Evolutionary conservation across 805 yeast genomes (phyloP), one percentile per base, ranked within the genome.

Genomic region (Barnettozyma wickerhamii): DNA sequence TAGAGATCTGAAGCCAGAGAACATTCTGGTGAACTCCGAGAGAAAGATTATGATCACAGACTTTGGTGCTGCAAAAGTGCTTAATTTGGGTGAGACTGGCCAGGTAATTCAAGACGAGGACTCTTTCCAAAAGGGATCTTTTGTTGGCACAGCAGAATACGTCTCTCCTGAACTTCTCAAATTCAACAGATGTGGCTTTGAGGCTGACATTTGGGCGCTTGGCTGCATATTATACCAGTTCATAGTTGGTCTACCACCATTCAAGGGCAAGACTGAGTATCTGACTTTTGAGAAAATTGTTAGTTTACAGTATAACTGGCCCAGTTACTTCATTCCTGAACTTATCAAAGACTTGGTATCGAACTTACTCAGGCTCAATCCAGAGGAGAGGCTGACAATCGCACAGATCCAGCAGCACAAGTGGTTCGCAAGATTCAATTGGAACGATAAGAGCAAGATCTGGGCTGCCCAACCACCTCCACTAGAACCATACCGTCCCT

Each of bases 201-300:
- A 82, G 84, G 84, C 96, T 26, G 99, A 93, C 64, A 79, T 93
- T 10, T 93, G 99, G 99, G 91, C 98, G 12, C 81, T 95, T 58
- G 99, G 99, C 0, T 89, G 98, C 59, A 91, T 93, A 3, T 62
- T 93, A 1, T 93, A 85, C 61, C 98, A 93, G 60, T 87, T 93
- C 90, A 78, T 90, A 14, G 93, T 93, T 49, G 96, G 97, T 0
- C 73, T 74, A 45, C 93, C 97, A 1, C 93, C 95, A 5, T 85
- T 85, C 60, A 84, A 84, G 55, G 95, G 91, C 1, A 72, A 85
- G 3, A 85, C 85, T 51, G 95, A 85, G 55, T 85, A 84, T 52
- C 63, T 79, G 39, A 85, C 91, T 0, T 85, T 85, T 59, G 93
- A 85, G 57, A 84, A 85, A 56, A 93, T 93, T 54, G 86, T 90